phyloP scores from a whole-genome alignment of 129 eudicot genomes.

The Sambucus nigra region DNA sequence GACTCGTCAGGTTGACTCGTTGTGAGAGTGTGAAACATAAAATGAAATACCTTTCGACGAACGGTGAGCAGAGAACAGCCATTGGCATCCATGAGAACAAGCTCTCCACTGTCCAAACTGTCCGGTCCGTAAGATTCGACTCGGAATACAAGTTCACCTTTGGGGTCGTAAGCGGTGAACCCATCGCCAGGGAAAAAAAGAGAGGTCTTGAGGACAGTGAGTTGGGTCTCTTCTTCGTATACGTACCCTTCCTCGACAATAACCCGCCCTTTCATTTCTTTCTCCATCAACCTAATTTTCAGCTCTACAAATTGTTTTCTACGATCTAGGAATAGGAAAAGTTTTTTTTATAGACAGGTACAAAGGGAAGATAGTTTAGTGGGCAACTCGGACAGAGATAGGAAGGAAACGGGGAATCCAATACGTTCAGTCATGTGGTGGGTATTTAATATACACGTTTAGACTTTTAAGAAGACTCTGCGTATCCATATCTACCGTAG shows the following conservation, averaged over 20 bases:
- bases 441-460: too few relatives aligned
- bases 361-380: too few relatives aligned
- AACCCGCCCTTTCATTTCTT: background rate
- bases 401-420: too few relatives aligned
- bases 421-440: too few relatives aligned
- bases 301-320: too few relatives aligned
- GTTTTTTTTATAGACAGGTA: too few relatives aligned
- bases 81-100: slow-evolving; percentile 25
- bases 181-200: slow-evolving; percentile 37
- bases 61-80: slow-evolving; percentile 27
- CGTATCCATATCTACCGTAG: too few relatives aligned
- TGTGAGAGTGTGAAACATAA: too few relatives aligned
- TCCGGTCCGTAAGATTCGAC: slow-evolving; percentile 31
- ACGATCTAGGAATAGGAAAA: too few relatives aligned
- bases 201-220: slow-evolving; percentile 26
- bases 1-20: slow-evolving; percentile 5
- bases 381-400: too few relatives aligned
- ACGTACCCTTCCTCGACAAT: slow-evolving; percentile 20
- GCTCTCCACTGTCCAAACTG: slow-evolving; percentile 8
- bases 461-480: too few relatives aligned
- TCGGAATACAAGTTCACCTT: slow-evolving; percentile 26
- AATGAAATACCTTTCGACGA: slow-evolving; percentile 29
- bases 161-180: slow-evolving; percentile 22
- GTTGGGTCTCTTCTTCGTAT: slow-evolving; percentile 19
- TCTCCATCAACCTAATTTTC: too few relatives aligned